Evolutionary conservation across 2,329 filamentous ascomycete genomes (phyloP).

Genomic region (Diaporthe sp.): DNA sequence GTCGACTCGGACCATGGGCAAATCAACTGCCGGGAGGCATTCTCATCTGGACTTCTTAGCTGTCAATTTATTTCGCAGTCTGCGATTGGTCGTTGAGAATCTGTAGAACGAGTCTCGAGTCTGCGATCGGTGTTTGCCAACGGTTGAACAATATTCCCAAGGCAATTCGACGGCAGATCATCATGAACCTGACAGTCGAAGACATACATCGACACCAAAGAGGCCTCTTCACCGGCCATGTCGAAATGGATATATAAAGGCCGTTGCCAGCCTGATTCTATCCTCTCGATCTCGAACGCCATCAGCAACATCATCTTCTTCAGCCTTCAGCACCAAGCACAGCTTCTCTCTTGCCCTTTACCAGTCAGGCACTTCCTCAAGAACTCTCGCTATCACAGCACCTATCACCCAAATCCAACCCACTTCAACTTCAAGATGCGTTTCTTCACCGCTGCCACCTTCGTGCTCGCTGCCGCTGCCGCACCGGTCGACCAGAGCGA

Average conservation of each 20-base stretch:
- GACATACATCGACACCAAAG: background rate
- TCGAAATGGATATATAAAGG: background rate
- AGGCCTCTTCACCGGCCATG: background rate
- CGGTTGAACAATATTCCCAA: background rate
- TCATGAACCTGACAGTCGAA: background rate
- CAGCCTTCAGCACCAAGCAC: background rate
- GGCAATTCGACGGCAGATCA: background rate
- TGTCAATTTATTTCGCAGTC: background rate
- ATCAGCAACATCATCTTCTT: constrained; percentile 4
- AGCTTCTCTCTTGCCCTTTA: background rate
- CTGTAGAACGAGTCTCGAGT: background rate
- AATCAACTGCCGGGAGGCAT: background rate
- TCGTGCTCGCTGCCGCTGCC: background rate
- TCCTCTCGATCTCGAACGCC: background rate
- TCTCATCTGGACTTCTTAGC: background rate
- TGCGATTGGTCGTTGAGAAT: constrained; percentile 18
- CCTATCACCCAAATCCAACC: background rate
- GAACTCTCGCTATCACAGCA: background rate
- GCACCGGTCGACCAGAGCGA: background rate
- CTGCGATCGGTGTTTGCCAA: background rate
- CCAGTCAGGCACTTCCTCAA: background rate
- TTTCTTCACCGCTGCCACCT: background rate
- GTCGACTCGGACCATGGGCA: background rate
- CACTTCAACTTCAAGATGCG: background rate
- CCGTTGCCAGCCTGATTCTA: background rate